These are phyloP conservation scores for Naganishia randhawae DNA, from an alignment of 768 basidiomycete species.

Conservation along the genomic window DNA sequence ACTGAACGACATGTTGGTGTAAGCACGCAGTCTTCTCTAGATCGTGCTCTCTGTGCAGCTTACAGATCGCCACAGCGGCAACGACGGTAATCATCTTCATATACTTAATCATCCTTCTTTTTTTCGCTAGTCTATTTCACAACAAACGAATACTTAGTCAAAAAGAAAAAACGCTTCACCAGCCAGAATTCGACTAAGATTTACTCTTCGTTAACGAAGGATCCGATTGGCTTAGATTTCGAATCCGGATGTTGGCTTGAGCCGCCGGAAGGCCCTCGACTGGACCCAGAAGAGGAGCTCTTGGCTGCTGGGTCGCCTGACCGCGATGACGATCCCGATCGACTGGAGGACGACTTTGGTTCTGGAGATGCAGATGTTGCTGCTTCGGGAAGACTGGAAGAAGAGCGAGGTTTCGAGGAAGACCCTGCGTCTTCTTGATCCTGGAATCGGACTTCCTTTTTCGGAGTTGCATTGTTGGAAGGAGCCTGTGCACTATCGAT, in stretches of 20 bases:
- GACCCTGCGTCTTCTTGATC: not conserved
- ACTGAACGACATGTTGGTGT: not conserved
- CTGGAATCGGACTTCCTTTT: constrained; percentile 4
- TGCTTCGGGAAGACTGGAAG: not conserved
- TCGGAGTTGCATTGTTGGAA: not conserved
- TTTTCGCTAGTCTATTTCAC: not conserved
- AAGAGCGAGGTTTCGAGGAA: not conserved
- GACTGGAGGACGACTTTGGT: not conserved
- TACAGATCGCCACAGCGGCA: not conserved
- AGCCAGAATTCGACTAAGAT: not conserved
- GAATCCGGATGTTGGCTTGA: not conserved
- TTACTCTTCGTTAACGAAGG: constrained; percentile 1
- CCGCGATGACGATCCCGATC: not conserved
- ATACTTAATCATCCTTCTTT: constrained; percentile 10
- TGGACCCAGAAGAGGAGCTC: not conserved
- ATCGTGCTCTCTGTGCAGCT: not conserved
- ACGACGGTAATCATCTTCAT: constrained; percentile 20
- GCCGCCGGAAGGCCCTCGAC: not conserved
- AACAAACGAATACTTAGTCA: not conserved
- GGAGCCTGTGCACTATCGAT: not conserved
- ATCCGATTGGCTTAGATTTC: not conserved
- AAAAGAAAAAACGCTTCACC: not conserved
- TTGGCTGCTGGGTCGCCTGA: not conserved
- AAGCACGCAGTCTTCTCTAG: not conserved
- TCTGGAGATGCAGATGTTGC: not conserved